phyloP scores from a whole-genome alignment of 768 basidiomycete genomes.

The Boletus reticuloceps region DNA sequence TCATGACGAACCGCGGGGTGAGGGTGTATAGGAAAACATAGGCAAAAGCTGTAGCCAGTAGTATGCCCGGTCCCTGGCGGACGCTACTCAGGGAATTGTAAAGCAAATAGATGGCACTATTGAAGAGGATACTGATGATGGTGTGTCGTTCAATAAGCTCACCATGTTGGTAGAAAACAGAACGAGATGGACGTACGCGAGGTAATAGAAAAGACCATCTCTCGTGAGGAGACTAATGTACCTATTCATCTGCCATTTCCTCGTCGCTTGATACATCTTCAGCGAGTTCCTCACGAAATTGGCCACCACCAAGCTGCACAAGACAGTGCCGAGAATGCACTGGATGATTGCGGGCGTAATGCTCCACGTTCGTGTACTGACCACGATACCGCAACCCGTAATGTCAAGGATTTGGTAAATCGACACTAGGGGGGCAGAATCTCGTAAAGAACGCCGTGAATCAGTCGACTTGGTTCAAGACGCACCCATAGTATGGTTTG shows the following conservation, averaged over 20 bases:
- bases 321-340: not conserved
- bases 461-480: not conserved
- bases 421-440: too few species aligned
- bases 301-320: too few species aligned
- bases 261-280: too few species aligned
- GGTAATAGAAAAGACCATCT: too few species aligned
- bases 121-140: not conserved
- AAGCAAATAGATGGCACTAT: not conserved
- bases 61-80: not conserved
- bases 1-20: not conserved
- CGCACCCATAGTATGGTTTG: not conserved
- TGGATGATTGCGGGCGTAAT: not conserved
- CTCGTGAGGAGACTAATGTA: too few species aligned
- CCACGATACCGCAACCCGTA: not conserved
- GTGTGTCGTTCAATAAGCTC: too few species aligned
- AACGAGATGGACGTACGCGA: too few species aligned
- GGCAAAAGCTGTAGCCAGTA: not conserved
- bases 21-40: not conserved
- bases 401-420: too few species aligned
- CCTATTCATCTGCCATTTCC: too few species aligned
- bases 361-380: not conserved
- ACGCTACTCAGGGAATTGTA: not conserved
- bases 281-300: too few species aligned
- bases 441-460: too few species aligned
- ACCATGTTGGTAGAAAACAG: too few species aligned